These are phyloP conservation scores for Yarrowia divulgata DNA, from an alignment of 805 yeast genomes.

Conservation along the genomic window DNA sequence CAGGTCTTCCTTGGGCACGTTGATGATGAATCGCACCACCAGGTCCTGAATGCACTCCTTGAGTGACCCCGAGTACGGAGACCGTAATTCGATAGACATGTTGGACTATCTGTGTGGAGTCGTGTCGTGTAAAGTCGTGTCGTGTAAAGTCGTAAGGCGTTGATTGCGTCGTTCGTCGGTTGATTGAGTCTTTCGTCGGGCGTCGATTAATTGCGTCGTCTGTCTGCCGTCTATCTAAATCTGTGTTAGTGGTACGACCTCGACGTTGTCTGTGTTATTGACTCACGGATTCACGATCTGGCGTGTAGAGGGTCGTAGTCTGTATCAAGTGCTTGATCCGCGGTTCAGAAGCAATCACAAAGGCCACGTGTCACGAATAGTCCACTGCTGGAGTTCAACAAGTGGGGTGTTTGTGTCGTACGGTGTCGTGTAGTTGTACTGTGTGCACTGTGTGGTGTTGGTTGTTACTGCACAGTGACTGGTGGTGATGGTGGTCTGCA, in stretches of 20 bases:
- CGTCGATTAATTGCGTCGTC: not conserved
- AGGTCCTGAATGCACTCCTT: conserved; percentile 59
- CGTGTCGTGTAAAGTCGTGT: not conserved
- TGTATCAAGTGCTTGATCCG: not conserved
- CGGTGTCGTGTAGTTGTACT: not conserved
- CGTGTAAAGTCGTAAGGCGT: no score
- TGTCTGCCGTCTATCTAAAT: no score
- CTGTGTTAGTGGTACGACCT: not conserved
- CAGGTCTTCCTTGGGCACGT: conserved; percentile 90
- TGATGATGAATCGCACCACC: conserved; percentile 85
- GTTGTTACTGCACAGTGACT: no score
- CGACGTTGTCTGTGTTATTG: not conserved
- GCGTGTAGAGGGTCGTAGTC: not conserved
- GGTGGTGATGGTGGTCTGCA: conserved; percentile 34
- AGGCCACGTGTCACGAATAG: conserved; percentile 2
- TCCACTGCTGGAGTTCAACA: not conserved
- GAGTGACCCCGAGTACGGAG: conserved; percentile 42
- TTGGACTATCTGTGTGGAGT: not conserved
- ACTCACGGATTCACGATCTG: not conserved
- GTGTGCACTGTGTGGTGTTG: not conserved
- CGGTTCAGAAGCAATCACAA: not conserved
- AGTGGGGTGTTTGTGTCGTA: not conserved
- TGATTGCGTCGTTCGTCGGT: not conserved
- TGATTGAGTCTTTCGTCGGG: no score
- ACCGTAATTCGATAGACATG: conserved; percentile 27